Evolutionary conservation across 768 basidiomycete genomes (phyloP).

Genomic region (Boletellus sp.): DNA sequence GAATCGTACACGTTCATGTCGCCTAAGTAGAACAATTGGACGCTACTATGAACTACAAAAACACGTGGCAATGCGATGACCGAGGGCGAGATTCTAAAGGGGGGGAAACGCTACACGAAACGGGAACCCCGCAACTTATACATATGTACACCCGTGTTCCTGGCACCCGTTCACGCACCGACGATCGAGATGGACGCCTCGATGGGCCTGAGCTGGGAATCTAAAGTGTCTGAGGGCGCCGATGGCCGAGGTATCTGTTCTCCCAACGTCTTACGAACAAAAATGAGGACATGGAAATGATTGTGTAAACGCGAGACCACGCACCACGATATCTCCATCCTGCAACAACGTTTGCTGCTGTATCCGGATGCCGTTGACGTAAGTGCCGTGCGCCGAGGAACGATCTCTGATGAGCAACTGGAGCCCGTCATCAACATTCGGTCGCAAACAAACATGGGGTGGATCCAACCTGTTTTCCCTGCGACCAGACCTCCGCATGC

Average conservation of each 20-base stretch:
- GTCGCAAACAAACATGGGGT: neutral
- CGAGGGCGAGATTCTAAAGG: neutral
- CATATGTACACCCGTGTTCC: neutral
- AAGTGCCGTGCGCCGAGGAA: constrained; percentile 45
- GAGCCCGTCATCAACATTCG: constrained; percentile 6
- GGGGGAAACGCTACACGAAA: neutral
- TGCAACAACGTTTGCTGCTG: constrained; percentile 35
- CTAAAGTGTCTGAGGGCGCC: constrained; percentile 38
- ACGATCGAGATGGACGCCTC: constrained; percentile 39
- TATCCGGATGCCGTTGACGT: constrained; percentile 43
- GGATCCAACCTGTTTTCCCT: constrained; percentile 38
- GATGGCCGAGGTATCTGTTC: constrained; percentile 35
- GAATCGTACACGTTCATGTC: neutral
- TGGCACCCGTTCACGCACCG: constrained; percentile 24
- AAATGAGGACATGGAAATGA: constrained; percentile 4
- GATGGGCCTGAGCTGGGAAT: constrained; percentile 45
- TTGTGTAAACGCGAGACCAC: constrained; percentile 10
- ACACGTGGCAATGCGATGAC: neutral
- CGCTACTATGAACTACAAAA: constrained; percentile 5
- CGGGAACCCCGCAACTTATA: neutral
- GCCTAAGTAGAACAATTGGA: neutral
- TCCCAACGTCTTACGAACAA: constrained; percentile 38
- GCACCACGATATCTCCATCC: constrained; percentile 43
- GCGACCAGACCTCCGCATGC: constrained; percentile 48
- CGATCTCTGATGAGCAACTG: constrained; percentile 48